Percentiles rank a stretch among this genome's conserved stretches.
phyloP scores from a whole-genome alignment of 2,329 filamentous ascomycete species.

The Cladobotryum protrusum region DNA sequence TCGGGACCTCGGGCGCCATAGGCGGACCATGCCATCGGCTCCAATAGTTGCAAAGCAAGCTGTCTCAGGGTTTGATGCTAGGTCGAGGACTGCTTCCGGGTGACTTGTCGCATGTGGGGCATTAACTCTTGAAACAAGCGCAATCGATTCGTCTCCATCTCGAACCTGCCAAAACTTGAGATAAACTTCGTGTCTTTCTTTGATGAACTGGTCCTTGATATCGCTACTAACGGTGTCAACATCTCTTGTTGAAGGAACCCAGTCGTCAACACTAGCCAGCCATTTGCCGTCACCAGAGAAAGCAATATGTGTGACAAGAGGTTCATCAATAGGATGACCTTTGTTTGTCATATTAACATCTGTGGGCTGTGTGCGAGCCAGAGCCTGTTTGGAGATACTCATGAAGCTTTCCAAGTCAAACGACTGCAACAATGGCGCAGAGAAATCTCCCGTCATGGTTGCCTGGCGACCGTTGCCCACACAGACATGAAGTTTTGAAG shows the following conservation, averaged over 20 bases:
- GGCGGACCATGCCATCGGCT: conserved; percentile 66
- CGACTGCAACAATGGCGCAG: conserved; percentile 64
- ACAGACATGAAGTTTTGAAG: conserved; percentile 61
- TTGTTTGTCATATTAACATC: conserved; percentile 70
- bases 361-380: conserved; percentile 82
- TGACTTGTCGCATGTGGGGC: conserved; percentile 62
- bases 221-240: conserved; percentile 40
- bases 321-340: conserved; percentile 66
- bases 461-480: conserved; percentile 57
- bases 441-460: conserved; percentile 45
- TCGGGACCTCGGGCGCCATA: conserved; percentile 73
- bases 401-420: conserved; percentile 77
- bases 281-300: conserved; percentile 78
- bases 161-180: conserved; percentile 85
- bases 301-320: conserved; percentile 67
- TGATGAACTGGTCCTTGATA: conserved; percentile 38
- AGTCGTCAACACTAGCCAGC: conserved; percentile 89
- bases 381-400: conserved; percentile 77
- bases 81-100: conserved; percentile 59
- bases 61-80: conserved; percentile 63
- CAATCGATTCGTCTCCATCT: conserved; percentile 52
- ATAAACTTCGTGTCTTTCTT: conserved; percentile 62
- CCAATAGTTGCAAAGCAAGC: conserved; percentile 80
- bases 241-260: conserved; percentile 69
- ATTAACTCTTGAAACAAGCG: conserved; percentile 77